Base-by-base conservation (phyloP, 2,329 filamentous ascomycete species). In the Curvularia lunata region DNA sequence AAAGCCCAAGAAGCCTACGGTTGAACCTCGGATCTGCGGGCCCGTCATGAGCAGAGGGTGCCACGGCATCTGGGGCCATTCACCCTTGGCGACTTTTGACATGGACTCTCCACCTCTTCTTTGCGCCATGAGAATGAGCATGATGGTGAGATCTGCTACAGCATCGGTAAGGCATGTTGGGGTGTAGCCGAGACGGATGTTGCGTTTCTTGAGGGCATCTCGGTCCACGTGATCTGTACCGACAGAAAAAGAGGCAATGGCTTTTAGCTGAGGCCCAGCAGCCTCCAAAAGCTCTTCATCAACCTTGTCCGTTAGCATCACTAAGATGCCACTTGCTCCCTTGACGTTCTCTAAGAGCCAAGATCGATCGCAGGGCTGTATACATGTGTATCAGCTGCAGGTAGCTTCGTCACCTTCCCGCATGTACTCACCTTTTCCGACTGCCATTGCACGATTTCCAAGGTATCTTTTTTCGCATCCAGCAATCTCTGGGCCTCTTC, bases 51-150 rank as follows among this genome's bases (percentile, higher is more conserved):
- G 62, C 3, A 70, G 50, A 2, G 70, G 70, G 52, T 70, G 63
- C 71, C 69, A 74, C 0, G 72, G 69, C 66, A 69, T 73, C 8
- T 71, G 62, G 5, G 69, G 65, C 71, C 68, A 74, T 30, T 72
- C 58, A 18, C 70, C 70, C 10, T 53, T 62, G 25, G 57, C 38
- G 4, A 73, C 70, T 37, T 63, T 70, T 4, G 54, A 42, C 51
- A 72, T 70, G 0, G 67, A 62, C 45, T 73, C 70, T 16, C 70
- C 70, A 8, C 55, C 70, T 59, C 69, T 61, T 56, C 70, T 47
- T 40, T 74, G 70, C 8, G 70, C 69, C 70, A 74, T 74, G 6
- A 73, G 51, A n/a, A 65, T 70, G 2, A 74, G 63, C 71, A 73
- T 72, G 37, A 72, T 56, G 0, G 69, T 66, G 1, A 73, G 56